These are phyloP conservation scores for Pseudopithomyces maydicus DNA, from an alignment of 2,329 filamentous ascomycete species.

Conservation along the genomic window DNA sequence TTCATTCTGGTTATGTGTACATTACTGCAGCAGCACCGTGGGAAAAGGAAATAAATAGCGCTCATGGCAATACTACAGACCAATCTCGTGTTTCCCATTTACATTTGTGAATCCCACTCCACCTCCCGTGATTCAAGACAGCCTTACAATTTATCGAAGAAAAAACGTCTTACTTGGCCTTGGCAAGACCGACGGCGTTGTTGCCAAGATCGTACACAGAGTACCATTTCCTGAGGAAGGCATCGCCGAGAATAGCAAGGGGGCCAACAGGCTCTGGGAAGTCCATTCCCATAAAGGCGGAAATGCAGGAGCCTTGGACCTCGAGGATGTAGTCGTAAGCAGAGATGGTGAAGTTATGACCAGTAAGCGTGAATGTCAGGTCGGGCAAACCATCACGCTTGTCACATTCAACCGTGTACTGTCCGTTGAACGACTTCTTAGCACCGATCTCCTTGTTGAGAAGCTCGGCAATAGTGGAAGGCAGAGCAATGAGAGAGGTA, in stretches of 20 bases:
- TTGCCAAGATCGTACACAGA: slow-evolving; percentile 95
- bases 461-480: slow-evolving; percentile 88
- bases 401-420: slow-evolving; percentile 91
- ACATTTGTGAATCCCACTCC: slow-evolving; percentile 7
- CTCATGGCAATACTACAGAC: slow-evolving; percentile 22
- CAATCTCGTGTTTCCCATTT: slow-evolving; percentile 20
- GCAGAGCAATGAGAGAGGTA: slow-evolving; percentile 95
- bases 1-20: slow-evolving; percentile 14
- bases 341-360: slow-evolving; percentile 89
- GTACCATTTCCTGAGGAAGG: slow-evolving; percentile 83
- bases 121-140: neutral
- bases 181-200: slow-evolving; percentile 85
- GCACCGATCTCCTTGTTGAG: slow-evolving; percentile 97
- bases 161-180: slow-evolving; percentile 66
- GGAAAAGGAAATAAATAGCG: slow-evolving; percentile 8
- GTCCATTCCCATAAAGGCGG: slow-evolving; percentile 95
- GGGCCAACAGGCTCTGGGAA: slow-evolving; percentile 83
- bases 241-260: slow-evolving; percentile 91
- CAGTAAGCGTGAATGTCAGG: slow-evolving; percentile 85
- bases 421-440: slow-evolving; percentile 96
- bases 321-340: slow-evolving; percentile 95
- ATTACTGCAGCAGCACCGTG: slow-evolving; percentile 6
- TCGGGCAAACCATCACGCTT: slow-evolving; percentile 86
- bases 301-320: slow-evolving; percentile 94
- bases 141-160: slow-evolving; percentile 1